Evolutionary conservation across 345 rosid species (phyloP).

Genomic region (Gossypium longicalyx): DNA sequence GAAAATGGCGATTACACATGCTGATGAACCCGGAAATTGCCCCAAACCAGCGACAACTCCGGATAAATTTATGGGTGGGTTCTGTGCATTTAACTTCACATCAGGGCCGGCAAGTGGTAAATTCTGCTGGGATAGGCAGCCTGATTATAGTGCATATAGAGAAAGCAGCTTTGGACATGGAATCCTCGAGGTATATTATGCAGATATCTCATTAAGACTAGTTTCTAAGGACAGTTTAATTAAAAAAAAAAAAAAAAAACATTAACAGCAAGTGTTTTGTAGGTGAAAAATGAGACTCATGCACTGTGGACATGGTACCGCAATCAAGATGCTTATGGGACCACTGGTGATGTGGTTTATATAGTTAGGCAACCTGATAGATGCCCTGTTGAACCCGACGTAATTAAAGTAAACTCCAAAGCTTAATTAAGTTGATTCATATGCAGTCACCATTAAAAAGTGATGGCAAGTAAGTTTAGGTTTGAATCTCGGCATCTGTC

Average conservation of each 20-base stretch:
- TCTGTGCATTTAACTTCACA: conserved; percentile 61
- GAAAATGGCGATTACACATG: conserved; percentile 56
- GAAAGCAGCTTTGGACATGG: conserved; percentile 98
- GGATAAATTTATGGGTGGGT: conserved; percentile 43
- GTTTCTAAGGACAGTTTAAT: background rate
- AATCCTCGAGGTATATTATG: conserved; percentile 62
- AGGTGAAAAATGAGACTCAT: conserved; percentile 85
- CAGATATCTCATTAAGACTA: background rate
- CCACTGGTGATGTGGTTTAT: conserved; percentile 54
- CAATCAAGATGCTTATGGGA: conserved; percentile 52
- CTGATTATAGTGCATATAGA: conserved; percentile 78
- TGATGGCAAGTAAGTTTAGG: too few species aligned
- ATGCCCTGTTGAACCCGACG: conserved; percentile 38
- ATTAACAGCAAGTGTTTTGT: conserved; percentile 11
- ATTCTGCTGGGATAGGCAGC: conserved; percentile 66
- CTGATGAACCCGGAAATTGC: conserved; percentile 86
- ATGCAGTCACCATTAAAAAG: background rate
- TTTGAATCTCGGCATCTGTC: too few species aligned
- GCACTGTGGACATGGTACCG: conserved; percentile 91
- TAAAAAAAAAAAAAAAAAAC: background rate
- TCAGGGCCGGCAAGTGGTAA: conserved; percentile 59
- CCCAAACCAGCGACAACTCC: conserved; percentile 59
- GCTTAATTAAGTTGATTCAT: background rate
- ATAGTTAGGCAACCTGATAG: conserved; percentile 64
- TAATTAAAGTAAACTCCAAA: background rate